Conservation (phyloP, 2,329 filamentous ascomycete genomes). For the Aschersonia sp. region DNA sequence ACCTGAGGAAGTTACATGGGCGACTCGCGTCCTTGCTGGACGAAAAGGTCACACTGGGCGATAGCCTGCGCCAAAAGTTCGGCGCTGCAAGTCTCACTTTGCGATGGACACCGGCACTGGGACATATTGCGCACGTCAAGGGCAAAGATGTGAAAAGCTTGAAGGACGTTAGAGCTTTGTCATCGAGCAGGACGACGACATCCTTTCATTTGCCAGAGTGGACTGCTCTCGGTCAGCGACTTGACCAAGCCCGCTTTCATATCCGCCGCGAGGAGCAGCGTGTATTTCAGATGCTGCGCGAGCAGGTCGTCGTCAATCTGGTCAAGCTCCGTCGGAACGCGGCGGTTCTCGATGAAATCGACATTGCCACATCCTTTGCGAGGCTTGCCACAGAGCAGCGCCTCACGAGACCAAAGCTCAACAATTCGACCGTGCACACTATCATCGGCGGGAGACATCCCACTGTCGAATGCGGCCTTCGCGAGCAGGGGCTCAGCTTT, state of each 20-base stretch:
- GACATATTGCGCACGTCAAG: constrained; percentile 83
- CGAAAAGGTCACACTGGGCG: constrained; percentile 46
- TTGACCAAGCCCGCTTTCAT: constrained; percentile 63
- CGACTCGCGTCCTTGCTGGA: constrained; percentile 44
- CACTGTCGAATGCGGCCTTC: constrained; percentile 74
- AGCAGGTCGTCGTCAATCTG: constrained; percentile 64
- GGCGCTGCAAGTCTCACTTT: constrained; percentile 54
- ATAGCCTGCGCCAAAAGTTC: constrained; percentile 46
- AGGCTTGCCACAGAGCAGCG: constrained; percentile 59
- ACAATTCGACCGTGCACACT: constrained; percentile 49
- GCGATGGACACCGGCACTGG: constrained; percentile 74
- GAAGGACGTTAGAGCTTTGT: constrained; percentile 33
- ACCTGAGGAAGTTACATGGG: constrained; percentile 51
- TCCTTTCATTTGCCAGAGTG: constrained; percentile 76
- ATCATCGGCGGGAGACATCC: constrained; percentile 82
- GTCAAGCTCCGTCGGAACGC: constrained; percentile 82
- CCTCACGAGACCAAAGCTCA: constrained; percentile 60
- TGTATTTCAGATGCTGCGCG: constrained; percentile 62
- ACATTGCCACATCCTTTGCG: constrained; percentile 79
- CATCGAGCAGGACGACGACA: constrained; percentile 68
- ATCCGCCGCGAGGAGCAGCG: constrained; percentile 75
- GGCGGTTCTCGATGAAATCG: constrained; percentile 81
- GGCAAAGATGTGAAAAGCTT: constrained; percentile 50
- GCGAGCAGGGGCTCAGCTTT: constrained; percentile 67
- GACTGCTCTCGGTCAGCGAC: constrained; percentile 63